A percentile compares a stretch with the other conserved stretches of the same genome.
Evolutionary conservation across 176 grass and related monocot genomes (phyloP).

Genomic region (Thalia dealbata): DNA sequence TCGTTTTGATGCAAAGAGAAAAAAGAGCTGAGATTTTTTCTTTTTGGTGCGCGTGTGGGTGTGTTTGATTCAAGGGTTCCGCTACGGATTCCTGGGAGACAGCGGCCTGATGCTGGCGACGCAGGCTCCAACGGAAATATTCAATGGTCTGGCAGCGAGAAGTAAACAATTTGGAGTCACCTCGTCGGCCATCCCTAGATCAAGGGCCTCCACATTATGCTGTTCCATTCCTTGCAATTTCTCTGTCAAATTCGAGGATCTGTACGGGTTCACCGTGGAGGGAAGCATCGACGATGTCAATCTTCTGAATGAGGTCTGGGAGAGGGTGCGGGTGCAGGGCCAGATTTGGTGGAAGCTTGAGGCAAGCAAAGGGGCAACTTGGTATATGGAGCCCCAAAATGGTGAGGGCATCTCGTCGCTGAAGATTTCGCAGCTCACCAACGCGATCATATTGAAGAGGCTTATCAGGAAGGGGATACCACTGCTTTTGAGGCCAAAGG

Average conservation of each 20-base stretch:
- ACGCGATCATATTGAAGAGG: constrained; percentile 62
- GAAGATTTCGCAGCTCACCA: constrained; percentile 67
- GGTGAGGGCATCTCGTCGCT: constrained; percentile 51
- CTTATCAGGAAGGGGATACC: constrained; percentile 86
- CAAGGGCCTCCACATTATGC: constrained; percentile 7
- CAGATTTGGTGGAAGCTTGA: constrained; percentile 88
- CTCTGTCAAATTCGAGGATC: constrained; percentile 73
- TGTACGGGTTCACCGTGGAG: constrained; percentile 77
- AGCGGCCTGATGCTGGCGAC: constrained; percentile 23
- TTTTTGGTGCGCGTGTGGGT: too few species aligned
- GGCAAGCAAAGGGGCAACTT: constrained; percentile 76
- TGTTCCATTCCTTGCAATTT: constrained; percentile 23
- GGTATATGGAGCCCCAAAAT: constrained; percentile 76
- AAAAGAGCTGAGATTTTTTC: not conserved
- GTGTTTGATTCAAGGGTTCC: not conserved
- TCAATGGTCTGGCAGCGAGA: constrained; percentile 16
- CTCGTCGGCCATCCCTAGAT: not conserved
- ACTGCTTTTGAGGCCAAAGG: constrained; percentile 52
- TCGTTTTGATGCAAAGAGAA: not conserved
- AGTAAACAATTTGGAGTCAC: constrained; percentile 22
- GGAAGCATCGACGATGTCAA: constrained; percentile 92
- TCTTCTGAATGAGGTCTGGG: constrained; percentile 83
- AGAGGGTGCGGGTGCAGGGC: constrained; percentile 81
- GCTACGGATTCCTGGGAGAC: not conserved
- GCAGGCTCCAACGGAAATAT: constrained; percentile 23